Conservation (phyloP, 2,329 filamentous ascomycete species). For the Botryotinia globosa region DNA sequence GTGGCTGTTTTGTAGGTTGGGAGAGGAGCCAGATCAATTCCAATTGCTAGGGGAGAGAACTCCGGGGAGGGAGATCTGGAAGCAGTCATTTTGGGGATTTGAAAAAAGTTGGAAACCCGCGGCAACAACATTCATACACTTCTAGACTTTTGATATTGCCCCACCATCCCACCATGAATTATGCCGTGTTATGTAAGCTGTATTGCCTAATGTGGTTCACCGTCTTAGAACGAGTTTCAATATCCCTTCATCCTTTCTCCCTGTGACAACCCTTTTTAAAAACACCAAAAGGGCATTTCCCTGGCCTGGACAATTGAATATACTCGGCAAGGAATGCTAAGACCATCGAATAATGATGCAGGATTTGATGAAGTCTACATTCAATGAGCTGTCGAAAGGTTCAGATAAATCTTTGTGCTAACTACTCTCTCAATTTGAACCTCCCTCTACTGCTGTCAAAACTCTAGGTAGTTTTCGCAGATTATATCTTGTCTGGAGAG, state of each 20-base stretch:
- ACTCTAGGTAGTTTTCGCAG: neutral
- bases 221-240: neutral
- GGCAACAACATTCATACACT: neutral
- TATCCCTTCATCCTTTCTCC: slow-evolving; percentile 13
- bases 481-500: neutral
- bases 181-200: slow-evolving; percentile 5
- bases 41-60: slow-evolving; percentile 43
- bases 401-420: neutral
- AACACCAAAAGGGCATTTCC: neutral
- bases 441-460: neutral
- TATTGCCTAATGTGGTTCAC: neutral
- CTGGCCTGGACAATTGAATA: slow-evolving; percentile 5
- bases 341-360: slow-evolving; percentile 2
- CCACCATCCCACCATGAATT: slow-evolving; percentile 8
- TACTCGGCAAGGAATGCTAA: slow-evolving; percentile 18
- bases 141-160: slow-evolving; percentile 11
- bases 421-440: neutral
- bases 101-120: neutral
- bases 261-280: slow-evolving; percentile 1
- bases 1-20: slow-evolving; percentile 56
- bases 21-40: slow-evolving; percentile 57
- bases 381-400: neutral
- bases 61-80: slow-evolving; percentile 36
- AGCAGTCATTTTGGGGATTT: slow-evolving; percentile 30
- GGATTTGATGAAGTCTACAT: neutral